Base-by-base conservation (phyloP, 306 rosid genomes). In the Corylus heterophylla region DNA sequence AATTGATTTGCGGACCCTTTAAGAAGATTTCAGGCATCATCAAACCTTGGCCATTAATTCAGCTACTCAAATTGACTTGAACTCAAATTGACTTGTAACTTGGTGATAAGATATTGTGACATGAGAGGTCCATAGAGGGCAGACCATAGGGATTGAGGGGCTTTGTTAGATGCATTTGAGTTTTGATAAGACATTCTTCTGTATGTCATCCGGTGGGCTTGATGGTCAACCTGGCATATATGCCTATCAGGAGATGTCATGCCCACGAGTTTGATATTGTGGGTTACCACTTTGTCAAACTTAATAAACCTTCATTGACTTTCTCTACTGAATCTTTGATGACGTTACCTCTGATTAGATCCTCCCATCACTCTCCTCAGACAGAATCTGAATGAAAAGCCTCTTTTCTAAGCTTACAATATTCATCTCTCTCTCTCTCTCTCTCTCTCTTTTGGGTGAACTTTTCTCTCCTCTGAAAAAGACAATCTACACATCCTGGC, bases 271-370 rank as follows among this genome's bases (percentile, higher is more conserved):
- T 50, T 76, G 72, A 75, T 71, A 58, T 71, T 76, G 45, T 80
- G 81, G 81, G 71, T 74, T 79, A 58, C 73, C 70, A 31, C 31
- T 54, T 75, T 64, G 17, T 71, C 79, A 78, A 80, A 84, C 88
- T 58, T 76, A 76, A 85, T 88, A 69, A 88, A 81, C 74, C 83
- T 76, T 70, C 78, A 54, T 94, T 89, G 96, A 92, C 96, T 89
- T 89, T 54, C 37, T 69, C 54, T 77, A 49, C 12, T 81, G 82
- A 81, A 74, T 87, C 87, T 73, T 85, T 63, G 61, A 85, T 83
- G 89, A 88, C 91, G 90, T 88, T 80, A 50, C 67, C 87, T 81
- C 86, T 83, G 89, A 87, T 84, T 89, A 82, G 92, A 92, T 89
- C 86, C 91, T 85, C 87, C 84, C 83, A 42, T 76, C 88, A 86